Evolutionary conservation across 805 yeast genomes (phyloP).

Genomic region (Myxozyma nipponensis): DNA sequence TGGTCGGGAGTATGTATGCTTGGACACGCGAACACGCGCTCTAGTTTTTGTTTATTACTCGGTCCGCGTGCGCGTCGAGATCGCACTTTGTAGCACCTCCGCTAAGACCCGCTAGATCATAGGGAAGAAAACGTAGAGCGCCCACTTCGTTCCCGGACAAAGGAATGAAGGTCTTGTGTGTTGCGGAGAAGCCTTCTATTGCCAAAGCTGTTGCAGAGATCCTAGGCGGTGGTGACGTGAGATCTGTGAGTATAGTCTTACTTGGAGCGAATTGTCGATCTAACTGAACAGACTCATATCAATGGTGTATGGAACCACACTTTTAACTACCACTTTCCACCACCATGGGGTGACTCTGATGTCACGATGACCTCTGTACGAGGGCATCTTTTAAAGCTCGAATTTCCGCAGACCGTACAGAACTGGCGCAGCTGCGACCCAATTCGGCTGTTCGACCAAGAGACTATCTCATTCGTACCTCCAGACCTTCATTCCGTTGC

Average conservation of each 20-base stretch:
- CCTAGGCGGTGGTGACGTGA: slow-evolving; percentile 66
- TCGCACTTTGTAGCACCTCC: no score
- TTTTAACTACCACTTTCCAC: slow-evolving; percentile 62
- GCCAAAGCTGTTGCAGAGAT: slow-evolving; percentile 76
- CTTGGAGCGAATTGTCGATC: neutral
- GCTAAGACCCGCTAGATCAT: no score
- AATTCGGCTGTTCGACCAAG: slow-evolving; percentile 48
- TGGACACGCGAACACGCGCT: no score
- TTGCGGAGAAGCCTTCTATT: slow-evolving; percentile 95
- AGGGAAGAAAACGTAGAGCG: no score
- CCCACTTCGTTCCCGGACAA: no score
- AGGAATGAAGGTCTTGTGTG: slow-evolving; percentile 86
- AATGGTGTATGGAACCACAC: slow-evolving; percentile 55
- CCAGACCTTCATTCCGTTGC: slow-evolving; percentile 48
- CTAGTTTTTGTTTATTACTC: no score
- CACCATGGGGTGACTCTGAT: slow-evolving; percentile 55
- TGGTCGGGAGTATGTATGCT: no score
- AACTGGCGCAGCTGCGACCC: slow-evolving; percentile 52
- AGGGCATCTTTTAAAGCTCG: slow-evolving; percentile 74
- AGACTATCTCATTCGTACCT: slow-evolving; percentile 32
- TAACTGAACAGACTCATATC: slow-evolving; percentile 9
- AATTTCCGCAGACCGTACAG: slow-evolving; percentile 57
- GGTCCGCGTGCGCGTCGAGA: no score
- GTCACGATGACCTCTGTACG: slow-evolving; percentile 89
- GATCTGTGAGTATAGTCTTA: slow-evolving; percentile 29